Percentiles rank a stretch among this genome's conserved stretches.
Conservation (phyloP, 139 green algal species). For the Chlorella vulgaris region DNA sequence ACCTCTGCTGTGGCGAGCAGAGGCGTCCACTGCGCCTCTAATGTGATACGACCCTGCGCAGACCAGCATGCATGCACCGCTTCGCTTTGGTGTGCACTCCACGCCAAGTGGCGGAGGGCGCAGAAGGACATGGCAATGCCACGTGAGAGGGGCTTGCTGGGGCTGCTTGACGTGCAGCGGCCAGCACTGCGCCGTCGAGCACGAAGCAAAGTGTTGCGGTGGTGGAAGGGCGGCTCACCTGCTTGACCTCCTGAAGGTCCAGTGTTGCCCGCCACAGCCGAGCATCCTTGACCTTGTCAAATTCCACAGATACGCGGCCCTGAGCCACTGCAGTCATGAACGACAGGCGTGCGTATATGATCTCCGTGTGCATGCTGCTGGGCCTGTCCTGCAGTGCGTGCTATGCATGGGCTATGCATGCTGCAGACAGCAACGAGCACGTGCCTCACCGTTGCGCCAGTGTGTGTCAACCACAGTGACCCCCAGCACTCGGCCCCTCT, state of each 20-base stretch:
- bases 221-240: neutral
- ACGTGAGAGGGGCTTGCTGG: too few relatives aligned
- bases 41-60: conserved; percentile 10
- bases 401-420: neutral
- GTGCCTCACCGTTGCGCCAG: conserved; percentile 13
- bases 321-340: neutral
- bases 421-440: neutral
- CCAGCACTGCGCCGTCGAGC: too few relatives aligned
- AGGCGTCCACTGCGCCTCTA: conserved; percentile 19
- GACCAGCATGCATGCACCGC: neutral
- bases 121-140: too few relatives aligned
- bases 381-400: neutral
- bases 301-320: neutral
- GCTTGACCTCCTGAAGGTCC: neutral
- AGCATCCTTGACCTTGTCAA: neutral
- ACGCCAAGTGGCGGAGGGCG: too few relatives aligned
- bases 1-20: neutral
- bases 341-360: too few relatives aligned
- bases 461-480: conserved; percentile 15
- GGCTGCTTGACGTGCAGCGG: too few relatives aligned
- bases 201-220: too few relatives aligned
- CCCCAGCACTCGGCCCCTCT: neutral
- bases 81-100: neutral
- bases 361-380: neutral
- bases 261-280: neutral